These are phyloP conservation scores for Fomitopsis serialis DNA, from an alignment of 768 basidiomycete genomes.

Conservation along the genomic window DNA sequence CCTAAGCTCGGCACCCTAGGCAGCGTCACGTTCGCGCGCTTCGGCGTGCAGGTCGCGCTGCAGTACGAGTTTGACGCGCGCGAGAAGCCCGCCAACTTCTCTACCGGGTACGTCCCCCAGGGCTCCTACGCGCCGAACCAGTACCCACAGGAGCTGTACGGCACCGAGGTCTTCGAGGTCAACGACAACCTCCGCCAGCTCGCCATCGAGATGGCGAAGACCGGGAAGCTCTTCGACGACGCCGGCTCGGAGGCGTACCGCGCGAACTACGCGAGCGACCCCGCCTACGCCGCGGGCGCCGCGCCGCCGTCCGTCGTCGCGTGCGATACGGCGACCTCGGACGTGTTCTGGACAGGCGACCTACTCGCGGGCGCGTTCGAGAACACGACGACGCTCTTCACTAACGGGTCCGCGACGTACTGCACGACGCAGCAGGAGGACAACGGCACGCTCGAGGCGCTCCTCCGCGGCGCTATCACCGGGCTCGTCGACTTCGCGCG, in stretches of 20 bases:
- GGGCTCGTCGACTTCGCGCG: constrained; percentile 32
- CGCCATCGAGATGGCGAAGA: constrained; percentile 23
- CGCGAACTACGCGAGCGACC: constrained; percentile 18
- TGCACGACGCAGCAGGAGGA: constrained; percentile 36
- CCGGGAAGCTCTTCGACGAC: constrained; percentile 30
- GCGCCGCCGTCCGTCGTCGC: constrained; percentile 26
- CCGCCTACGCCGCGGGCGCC: constrained; percentile 25
- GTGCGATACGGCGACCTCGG: constrained; percentile 33
- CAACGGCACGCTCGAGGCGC: constrained; percentile 32
- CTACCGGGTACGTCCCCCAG: constrained; percentile 32
- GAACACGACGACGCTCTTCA: constrained; percentile 33
- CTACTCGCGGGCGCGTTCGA: constrained; percentile 31
- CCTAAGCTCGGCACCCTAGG: constrained; percentile 34
- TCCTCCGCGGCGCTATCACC: constrained; percentile 28
- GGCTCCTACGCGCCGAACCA: constrained; percentile 23
- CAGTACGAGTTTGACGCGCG: constrained; percentile 38
- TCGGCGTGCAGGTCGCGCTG: constrained; percentile 31
- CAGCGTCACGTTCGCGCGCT: constrained; percentile 32
- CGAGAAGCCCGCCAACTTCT: constrained; percentile 31
- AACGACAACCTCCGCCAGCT: constrained; percentile 34
- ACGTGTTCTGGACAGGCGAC: constrained; percentile 31
- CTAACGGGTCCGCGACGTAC: constrained; percentile 26
- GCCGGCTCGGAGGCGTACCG: constrained; percentile 25
- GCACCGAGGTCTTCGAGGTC: constrained; percentile 41
- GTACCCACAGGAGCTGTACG: constrained; percentile 27